Percentiles rank a stretch among this genome's conserved stretches.
Evolutionary conservation across 2,329 filamentous ascomycete genomes (phyloP).

Genomic region (Alternaria gaisen): DNA sequence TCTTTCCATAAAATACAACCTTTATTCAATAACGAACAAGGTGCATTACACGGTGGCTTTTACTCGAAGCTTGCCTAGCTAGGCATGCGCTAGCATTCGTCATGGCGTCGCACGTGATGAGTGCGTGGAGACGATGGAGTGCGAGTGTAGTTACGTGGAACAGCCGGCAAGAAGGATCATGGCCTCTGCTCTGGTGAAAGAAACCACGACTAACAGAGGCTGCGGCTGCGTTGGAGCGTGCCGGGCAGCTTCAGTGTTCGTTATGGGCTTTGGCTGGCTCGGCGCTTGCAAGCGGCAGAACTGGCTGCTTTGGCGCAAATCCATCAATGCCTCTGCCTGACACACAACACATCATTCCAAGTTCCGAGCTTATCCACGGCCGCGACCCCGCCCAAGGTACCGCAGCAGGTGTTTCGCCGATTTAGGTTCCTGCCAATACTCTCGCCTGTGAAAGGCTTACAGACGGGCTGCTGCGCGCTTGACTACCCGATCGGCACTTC

Average conservation of each 20-base stretch:
- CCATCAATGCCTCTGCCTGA: slow-evolving; percentile 32
- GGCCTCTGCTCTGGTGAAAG: background rate
- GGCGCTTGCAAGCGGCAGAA: slow-evolving; percentile 24
- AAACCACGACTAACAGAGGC: slow-evolving; percentile 5
- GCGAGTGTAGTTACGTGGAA: slow-evolving; percentile 3
- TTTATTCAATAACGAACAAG: slow-evolving; percentile 17
- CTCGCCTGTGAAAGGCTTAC: slow-evolving; percentile 40
- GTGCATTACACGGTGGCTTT: slow-evolving; percentile 7
- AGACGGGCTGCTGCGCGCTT: slow-evolving; percentile 37
- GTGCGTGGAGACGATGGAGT: slow-evolving; percentile 13
- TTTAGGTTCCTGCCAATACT: slow-evolving; percentile 46
- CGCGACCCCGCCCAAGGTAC: slow-evolving; percentile 41
- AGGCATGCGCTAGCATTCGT: slow-evolving; percentile 16
- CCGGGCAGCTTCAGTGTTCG: slow-evolving; percentile 1
- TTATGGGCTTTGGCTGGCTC: slow-evolving; percentile 25
- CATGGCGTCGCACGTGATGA: slow-evolving; percentile 20
- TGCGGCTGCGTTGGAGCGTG: slow-evolving; percentile 2
- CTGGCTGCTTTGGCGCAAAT: slow-evolving; percentile 25
- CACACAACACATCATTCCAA: slow-evolving; percentile 48
- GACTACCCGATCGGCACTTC: slow-evolving; percentile 48
- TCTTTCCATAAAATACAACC: slow-evolving; percentile 31
- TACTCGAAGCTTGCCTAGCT: slow-evolving; percentile 8
- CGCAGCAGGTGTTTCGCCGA: slow-evolving; percentile 35
- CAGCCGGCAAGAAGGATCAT: background rate
- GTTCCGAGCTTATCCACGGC: slow-evolving; percentile 51